These are phyloP conservation scores for Trichoderma koningii DNA, from an alignment of 2,329 filamentous ascomycete genomes.

Conservation along the genomic window DNA sequence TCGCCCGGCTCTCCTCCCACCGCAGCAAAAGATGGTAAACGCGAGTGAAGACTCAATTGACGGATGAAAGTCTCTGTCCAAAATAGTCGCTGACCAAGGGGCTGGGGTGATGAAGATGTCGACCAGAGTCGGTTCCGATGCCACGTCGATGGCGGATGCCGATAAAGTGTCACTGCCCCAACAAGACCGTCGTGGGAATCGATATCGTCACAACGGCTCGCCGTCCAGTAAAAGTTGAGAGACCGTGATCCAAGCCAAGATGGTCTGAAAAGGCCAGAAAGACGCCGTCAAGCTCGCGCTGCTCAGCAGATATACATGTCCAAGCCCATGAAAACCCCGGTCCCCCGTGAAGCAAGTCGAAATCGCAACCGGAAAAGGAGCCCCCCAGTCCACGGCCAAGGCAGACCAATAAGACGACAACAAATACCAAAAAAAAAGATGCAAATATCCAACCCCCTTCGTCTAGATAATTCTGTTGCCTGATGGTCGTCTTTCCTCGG, in stretches of 20 bases:
- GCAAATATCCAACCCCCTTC: neutral
- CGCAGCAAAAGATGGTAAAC: neutral
- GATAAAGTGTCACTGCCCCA: neutral
- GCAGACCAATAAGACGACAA: no score
- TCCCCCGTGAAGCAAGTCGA: neutral
- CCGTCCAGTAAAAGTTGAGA: neutral
- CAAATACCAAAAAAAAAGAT: neutral
- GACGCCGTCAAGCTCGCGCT: neutral
- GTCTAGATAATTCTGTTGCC: constrained; percentile 22
- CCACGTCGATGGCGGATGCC: neutral
- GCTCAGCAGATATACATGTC: constrained; percentile 11
- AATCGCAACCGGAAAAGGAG: neutral
- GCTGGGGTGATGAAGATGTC: neutral
- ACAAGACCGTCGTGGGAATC: neutral
- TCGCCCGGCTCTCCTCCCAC: constrained; percentile 9
- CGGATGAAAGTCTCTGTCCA: no score
- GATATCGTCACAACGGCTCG: neutral
- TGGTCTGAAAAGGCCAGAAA: neutral
- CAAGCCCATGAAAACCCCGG: neutral
- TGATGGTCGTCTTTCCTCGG: neutral
- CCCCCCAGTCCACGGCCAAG: neutral
- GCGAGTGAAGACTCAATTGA: neutral
- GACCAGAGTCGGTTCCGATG: neutral
- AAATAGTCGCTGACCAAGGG: no score
- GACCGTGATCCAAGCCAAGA: neutral